phyloP scores from a whole-genome alignment of 2,329 filamentous ascomycete genomes.

The Cladosporium colombiae region DNA sequence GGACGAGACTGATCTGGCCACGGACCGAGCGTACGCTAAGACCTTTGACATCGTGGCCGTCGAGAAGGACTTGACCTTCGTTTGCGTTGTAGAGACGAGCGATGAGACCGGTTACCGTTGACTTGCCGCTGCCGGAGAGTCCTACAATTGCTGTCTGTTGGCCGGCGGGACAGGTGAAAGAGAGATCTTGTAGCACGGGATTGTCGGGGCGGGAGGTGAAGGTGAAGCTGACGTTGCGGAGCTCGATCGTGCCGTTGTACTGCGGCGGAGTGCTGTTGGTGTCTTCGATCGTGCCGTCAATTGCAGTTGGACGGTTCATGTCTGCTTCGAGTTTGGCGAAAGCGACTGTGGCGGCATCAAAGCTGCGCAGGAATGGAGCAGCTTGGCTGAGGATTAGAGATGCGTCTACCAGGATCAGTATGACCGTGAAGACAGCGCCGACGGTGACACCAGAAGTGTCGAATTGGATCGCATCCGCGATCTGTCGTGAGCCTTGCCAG shows the following conservation, averaged over 20 bases:
- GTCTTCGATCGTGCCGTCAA: constrained; percentile 39
- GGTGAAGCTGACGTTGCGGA: constrained; percentile 68
- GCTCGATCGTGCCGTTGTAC: constrained; percentile 53
- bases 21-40: constrained; percentile 39
- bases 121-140: constrained; percentile 42
- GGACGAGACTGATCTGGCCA: constrained; percentile 36
- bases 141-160: constrained; percentile 49
- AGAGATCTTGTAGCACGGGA: constrained; percentile 40
- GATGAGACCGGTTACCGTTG: constrained; percentile 39
- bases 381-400: constrained; percentile 49
- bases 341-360: constrained; percentile 51
- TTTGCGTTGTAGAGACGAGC: constrained; percentile 38
- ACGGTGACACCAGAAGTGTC: constrained; percentile 23
- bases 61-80: constrained; percentile 36
- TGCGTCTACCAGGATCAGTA: constrained; percentile 50
- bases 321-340: constrained; percentile 61
- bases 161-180: constrained; percentile 40
- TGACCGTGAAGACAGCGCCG: constrained; percentile 40
- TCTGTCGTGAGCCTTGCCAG: constrained; percentile 48
- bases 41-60: constrained; percentile 34
- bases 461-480: constrained; percentile 34
- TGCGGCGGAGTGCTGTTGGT: constrained; percentile 29
- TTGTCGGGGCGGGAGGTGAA: constrained; percentile 57
- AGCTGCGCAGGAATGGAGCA: constrained; percentile 52
- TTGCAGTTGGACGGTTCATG: constrained; percentile 51